phyloP scores from a whole-genome alignment of 352 stramenopile genomes.

The Pythium chondricola region DNA sequence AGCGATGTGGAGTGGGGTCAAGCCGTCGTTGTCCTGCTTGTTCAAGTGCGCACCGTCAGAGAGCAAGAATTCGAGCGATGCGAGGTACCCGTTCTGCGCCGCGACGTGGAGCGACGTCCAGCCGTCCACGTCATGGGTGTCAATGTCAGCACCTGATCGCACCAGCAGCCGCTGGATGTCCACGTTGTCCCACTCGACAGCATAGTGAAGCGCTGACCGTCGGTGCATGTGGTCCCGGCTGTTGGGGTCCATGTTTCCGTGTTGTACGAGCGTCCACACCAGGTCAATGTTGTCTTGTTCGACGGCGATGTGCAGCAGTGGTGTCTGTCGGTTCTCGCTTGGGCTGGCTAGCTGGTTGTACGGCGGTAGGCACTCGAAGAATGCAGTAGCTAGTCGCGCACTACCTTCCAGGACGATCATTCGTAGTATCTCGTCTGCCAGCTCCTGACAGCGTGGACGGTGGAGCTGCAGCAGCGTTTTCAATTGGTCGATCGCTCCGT shows the following conservation, averaged over 20 bases:
- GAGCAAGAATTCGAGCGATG: slow-evolving; percentile 15
- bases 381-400: background rate
- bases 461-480: background rate
- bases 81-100: slow-evolving; percentile 14
- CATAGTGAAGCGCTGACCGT: slow-evolving; percentile 23
- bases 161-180: slow-evolving; percentile 17
- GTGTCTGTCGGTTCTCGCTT: background rate
- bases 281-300: slow-evolving; percentile 13
- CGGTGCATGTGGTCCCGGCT: slow-evolving; percentile 5
- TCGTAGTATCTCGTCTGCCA: background rate
- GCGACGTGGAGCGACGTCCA: slow-evolving; percentile 25
- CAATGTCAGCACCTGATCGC: slow-evolving; percentile 16
- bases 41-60: slow-evolving; percentile 18
- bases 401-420: slow-evolving; percentile 9
- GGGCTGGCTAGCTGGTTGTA: background rate
- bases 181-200: slow-evolving; percentile 26
- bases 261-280: background rate
- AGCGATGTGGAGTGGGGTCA: slow-evolving; percentile 21
- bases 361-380: background rate
- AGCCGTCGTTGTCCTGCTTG: slow-evolving; percentile 1
- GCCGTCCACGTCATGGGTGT: slow-evolving; percentile 15
- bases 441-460: background rate
- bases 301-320: slow-evolving; percentile 8
- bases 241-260: background rate
- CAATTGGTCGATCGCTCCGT: slow-evolving; percentile 2